phyloP scores from a whole-genome alignment of 2,329 filamentous ascomycete genomes.

The Arthroderma sp. region DNA sequence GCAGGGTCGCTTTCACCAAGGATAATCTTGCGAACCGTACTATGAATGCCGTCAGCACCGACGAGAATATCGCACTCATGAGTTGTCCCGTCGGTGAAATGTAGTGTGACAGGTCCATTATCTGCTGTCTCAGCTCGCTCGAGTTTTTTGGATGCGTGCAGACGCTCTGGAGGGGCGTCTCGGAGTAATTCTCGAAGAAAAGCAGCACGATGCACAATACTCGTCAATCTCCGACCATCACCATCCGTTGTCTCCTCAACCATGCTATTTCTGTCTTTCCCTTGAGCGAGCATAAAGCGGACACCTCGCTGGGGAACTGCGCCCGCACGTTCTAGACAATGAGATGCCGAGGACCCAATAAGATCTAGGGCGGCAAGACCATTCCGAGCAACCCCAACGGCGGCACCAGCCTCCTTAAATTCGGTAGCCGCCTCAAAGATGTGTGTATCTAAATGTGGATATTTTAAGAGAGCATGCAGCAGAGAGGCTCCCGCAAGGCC shows the following conservation, averaged over 20 bases:
- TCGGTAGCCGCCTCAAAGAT: conserved; percentile 25
- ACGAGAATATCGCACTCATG: conserved; percentile 27
- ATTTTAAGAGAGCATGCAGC: conserved; percentile 22
- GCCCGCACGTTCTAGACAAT: conserved; percentile 13
- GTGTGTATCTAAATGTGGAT: conserved; percentile 21
- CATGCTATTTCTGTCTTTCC: no score
- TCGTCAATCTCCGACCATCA: no score
- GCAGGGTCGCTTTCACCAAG: conserved; percentile 36
- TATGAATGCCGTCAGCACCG: conserved; percentile 49
- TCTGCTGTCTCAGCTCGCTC: background rate
- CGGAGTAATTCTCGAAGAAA: no score
- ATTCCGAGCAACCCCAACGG: conserved; percentile 28
- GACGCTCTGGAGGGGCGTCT: no score
- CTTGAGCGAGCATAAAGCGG: conserved; percentile 2
- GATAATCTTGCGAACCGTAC: conserved; percentile 39
- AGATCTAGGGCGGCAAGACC: conserved; percentile 24
- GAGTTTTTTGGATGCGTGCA: no score
- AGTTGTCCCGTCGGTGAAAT: conserved; percentile 18
- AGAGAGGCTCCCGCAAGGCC: conserved; percentile 28
- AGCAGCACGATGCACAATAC: no score
- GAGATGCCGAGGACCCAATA: conserved; percentile 15
- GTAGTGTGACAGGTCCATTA: background rate
- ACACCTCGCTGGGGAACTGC: conserved; percentile 13
- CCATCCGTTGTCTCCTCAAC: no score
- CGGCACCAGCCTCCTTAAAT: conserved; percentile 26